Evolutionary conservation across 371 early-diverging fungal species (phyloP).

Genomic region (Mucor plumbeus): DNA sequence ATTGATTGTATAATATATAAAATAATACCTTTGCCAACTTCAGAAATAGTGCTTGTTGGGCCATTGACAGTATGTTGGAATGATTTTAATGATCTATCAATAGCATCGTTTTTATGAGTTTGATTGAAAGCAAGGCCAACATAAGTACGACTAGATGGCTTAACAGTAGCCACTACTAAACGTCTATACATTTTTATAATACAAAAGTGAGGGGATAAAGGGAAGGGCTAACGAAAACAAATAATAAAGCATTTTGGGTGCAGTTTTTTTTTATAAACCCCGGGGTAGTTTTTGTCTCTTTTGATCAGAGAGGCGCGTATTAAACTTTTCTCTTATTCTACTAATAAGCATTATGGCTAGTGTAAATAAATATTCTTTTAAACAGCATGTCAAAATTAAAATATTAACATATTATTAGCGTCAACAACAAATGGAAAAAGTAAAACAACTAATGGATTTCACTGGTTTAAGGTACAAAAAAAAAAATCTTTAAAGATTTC

Average conservation of each 20-base stretch:
- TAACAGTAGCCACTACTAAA: slow-evolving; percentile 10
- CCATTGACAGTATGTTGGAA: slow-evolving; percentile 29
- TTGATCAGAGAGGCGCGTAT: not conserved
- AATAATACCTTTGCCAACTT: slow-evolving; percentile 30
- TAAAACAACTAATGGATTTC: slow-evolving; percentile 56
- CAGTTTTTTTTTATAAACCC: slow-evolving; percentile 15
- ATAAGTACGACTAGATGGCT: slow-evolving; percentile 24
- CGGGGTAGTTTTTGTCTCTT: not conserved
- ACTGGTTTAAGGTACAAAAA: slow-evolving; percentile 51
- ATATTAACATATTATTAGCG: not conserved
- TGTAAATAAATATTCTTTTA: not conserved
- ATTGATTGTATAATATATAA: too few species aligned
- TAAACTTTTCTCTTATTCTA: not conserved
- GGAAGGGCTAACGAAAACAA: slow-evolving; percentile 1
- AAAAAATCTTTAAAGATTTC: too few species aligned
- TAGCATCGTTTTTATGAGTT: slow-evolving; percentile 19
- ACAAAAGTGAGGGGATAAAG: slow-evolving; percentile 4
- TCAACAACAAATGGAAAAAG: slow-evolving; percentile 50
- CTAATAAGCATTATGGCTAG: slow-evolving; percentile 6
- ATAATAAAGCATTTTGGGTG: not conserved
- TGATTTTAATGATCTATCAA: slow-evolving; percentile 33
- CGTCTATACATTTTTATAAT: slow-evolving; percentile 26
- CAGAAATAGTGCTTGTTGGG: slow-evolving; percentile 23
- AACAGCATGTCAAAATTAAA: not conserved
- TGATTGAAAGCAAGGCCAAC: slow-evolving; percentile 37